Evolutionary conservation across 768 basidiomycete species (phyloP).

Genomic region (Holtermannia corniformis): DNA sequence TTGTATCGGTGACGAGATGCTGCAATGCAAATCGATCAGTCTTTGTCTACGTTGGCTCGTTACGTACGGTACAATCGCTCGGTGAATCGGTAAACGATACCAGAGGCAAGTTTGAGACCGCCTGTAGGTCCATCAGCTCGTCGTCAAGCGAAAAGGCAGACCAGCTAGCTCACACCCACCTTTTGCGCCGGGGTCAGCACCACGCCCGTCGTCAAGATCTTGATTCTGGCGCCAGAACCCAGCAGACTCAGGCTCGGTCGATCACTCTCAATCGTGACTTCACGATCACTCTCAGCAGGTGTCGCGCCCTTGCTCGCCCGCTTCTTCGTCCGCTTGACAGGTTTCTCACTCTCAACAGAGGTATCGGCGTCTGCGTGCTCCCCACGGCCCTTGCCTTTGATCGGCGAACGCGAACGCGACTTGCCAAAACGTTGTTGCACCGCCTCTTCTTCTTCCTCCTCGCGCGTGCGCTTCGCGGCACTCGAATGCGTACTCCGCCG

Average conservation of each 20-base stretch:
- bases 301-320: conserved; percentile 10
- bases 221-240: neutral
- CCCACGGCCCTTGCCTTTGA: neutral
- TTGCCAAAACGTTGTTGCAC: neutral
- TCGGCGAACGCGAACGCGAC: neutral
- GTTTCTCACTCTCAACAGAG: conserved; percentile 2
- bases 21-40: neutral
- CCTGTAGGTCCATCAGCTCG: too few species aligned
- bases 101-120: neutral
- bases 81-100: conserved; percentile 48
- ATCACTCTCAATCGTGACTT: conserved; percentile 1
- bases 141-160: too few species aligned
- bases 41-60: neutral
- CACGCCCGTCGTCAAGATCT: neutral
- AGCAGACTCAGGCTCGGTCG: neutral
- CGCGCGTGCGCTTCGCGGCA: too few species aligned
- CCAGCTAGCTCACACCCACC: neutral
- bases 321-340: conserved; percentile 6
- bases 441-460: too few species aligned
- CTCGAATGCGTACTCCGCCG: conserved; percentile 30
- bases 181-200: neutral
- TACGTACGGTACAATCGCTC: conserved; percentile 52
- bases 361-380: neutral
- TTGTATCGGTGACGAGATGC: conserved; percentile 59
- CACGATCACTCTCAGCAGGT: conserved; percentile 4